Base-by-base conservation (phyloP, 176 grass and related monocot genomes). In the Pharus latifolius region DNA sequence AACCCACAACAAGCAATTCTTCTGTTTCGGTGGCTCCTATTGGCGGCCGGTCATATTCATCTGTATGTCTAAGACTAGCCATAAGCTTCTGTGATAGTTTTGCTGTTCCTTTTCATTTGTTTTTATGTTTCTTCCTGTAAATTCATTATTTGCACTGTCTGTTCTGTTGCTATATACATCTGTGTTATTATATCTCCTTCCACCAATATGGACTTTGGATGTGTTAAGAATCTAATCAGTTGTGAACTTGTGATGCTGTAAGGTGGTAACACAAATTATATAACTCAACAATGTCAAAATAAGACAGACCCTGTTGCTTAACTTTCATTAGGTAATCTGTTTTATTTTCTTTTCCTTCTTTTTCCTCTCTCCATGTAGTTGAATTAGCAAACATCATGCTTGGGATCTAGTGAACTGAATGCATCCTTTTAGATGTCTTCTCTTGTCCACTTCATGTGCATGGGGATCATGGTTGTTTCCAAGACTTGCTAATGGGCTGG, bases 1-100 rank as follows among this genome's bases (percentile, higher is more conserved):
- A 77, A 58, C 82, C 82, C n/a, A 91, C 79, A 52, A 69, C 85
- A 72, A 94, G 82, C 59, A 80, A 6, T 88, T 85, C 56, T 63
- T 45, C 60, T 38, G 75, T 57, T 51, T 33, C 38, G 3, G 24
- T 78, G 24, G 65, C 55, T 80, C 31, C 47, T 73, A 28, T 65
- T 26, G 62, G 64, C 60, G 62, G 64, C 60, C 70, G 72, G 68
- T 44, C 60, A 16, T 88, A 88, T 86, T 81, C 82, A 82, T 86
- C 82, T 75, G 95, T 99, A 94, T 69, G 63, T 78, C 38, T 32
- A 10, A 74, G 25, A 67, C 46, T 65, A 45, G 19, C 55, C 1
- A 78, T 66, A 70, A 15, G 20, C 31, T 51, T 67, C 65, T 65
- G 12, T 59, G 31, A 35, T 10, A 33, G n/a, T n/a, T n/a, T n/a